Percentiles rank a stretch among this genome's conserved stretches.
Conservation (phyloP, 2,329 filamentous ascomycete species). For the Xylariaceae sp. region DNA sequence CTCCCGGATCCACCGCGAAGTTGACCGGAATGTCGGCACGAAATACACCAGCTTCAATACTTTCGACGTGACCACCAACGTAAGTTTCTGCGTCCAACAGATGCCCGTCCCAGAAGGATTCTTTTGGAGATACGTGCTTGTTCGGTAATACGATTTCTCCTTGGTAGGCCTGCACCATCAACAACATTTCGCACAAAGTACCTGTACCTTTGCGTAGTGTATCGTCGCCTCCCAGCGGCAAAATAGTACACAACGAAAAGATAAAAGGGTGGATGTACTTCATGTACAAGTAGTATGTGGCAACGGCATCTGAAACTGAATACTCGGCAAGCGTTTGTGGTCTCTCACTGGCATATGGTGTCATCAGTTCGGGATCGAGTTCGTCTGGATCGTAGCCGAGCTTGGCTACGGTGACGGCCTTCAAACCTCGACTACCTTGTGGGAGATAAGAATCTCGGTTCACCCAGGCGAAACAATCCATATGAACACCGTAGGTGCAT, state of each 20-base stretch:
- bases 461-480: conserved; percentile 99
- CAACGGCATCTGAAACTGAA: conserved; percentile 97
- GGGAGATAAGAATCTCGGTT: conserved; percentile 97
- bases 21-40: conserved; percentile 92
- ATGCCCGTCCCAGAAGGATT: conserved; percentile 96
- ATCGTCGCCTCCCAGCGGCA: conserved; percentile 90
- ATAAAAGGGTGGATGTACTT: conserved; percentile 99
- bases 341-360: conserved; percentile 81
- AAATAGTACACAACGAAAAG: conserved; percentile 95
- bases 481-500: conserved; percentile 92
- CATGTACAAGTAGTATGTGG: conserved; percentile 99
- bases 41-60: conserved; percentile 97
- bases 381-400: conserved; percentile 98
- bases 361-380: conserved; percentile 96
- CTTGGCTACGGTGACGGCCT: conserved; percentile 96
- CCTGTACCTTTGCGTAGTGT: conserved; percentile 93
- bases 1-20: conserved; percentile 83
- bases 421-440: conserved; percentile 93
- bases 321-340: conserved; percentile 96
- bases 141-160: conserved; percentile 91
- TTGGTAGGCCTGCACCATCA: conserved; percentile 97
- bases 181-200: conserved; percentile 97
- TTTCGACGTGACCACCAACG: conserved; percentile 96
- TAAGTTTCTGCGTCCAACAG: conserved; percentile 96
- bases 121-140: conserved; percentile 87